Evolutionary conservation across 73 alveolate genomes (phyloP).

Genomic region (Paramecium biaurelia): DNA sequence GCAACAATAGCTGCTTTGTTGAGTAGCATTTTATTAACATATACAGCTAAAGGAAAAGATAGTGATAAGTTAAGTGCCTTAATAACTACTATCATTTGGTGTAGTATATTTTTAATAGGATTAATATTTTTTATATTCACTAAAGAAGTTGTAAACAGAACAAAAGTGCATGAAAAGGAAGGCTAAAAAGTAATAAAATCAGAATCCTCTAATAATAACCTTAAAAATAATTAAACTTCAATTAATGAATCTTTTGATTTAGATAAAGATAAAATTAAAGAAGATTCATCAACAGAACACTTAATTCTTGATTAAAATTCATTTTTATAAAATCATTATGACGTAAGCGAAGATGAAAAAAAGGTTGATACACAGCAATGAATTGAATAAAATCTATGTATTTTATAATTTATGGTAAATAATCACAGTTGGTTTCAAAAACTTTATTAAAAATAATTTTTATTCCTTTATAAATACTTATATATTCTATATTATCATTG

Average conservation of each 20-base stretch:
- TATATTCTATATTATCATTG: too few species aligned
- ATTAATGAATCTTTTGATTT: background rate
- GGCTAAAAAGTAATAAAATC: background rate
- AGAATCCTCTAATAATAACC: background rate
- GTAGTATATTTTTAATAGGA: background rate
- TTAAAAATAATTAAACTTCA: background rate
- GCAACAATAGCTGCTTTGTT: background rate
- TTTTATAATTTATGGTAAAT: background rate
- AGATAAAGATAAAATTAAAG: background rate
- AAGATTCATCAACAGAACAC: background rate
- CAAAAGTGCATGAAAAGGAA: background rate
- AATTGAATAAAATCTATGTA: background rate
- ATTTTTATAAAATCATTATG: background rate
- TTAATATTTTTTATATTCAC: background rate
- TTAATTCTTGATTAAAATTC: background rate
- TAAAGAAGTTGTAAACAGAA: background rate
- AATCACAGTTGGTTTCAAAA: background rate
- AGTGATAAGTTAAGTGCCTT: background rate
- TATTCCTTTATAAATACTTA: too few species aligned
- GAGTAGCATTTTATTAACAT: background rate
- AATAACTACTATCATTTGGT: background rate
- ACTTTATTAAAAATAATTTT: background rate
- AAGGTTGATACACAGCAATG: background rate
- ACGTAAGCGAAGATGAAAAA: background rate
- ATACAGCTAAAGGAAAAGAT: slow-evolving; percentile 16